Percentiles rank a stretch among this genome's conserved stretches.
phyloP scores from a whole-genome alignment of 2,329 filamentous ascomycete species.

The Elsinoe arachidis region DNA sequence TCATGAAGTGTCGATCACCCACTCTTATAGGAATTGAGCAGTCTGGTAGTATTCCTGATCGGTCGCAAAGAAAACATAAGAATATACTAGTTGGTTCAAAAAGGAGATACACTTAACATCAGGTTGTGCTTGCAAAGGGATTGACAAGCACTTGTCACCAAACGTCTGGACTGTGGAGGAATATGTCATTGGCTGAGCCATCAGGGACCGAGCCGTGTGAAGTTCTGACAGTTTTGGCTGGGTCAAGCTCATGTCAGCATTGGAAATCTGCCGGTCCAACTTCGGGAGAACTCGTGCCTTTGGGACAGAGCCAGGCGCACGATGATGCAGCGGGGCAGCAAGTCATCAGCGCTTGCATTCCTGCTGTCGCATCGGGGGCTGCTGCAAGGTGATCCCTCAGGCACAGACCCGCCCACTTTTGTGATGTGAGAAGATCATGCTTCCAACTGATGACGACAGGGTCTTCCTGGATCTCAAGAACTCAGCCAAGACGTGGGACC shows the following conservation, averaged over 20 bases:
- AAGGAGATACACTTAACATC: neutral
- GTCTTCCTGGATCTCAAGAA: neutral
- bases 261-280: neutral
- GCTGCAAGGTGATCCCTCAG: neutral
- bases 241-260: constrained; percentile 7
- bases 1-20: constrained; percentile 2
- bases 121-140: constrained; percentile 3
- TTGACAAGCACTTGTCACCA: neutral
- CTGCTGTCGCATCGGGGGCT: neutral
- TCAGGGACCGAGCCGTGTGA: neutral
- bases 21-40: constrained; percentile 9
- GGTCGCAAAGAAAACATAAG: constrained; percentile 2
- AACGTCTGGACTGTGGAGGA: neutral
- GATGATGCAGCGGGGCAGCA: no score
- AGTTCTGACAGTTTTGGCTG: neutral
- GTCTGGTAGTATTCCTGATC: neutral
- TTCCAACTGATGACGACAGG: constrained; percentile 10
- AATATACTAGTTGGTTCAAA: neutral
- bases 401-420: neutral
- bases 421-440: neutral
- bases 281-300: neutral
- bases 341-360: no score
- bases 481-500: constrained; percentile 4
- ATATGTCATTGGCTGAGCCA: neutral
- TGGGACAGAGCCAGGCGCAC: no score